Evolutionary conservation across 2,329 filamentous ascomycete species (phyloP).

Genomic region (Keithomyces neogunnii): DNA sequence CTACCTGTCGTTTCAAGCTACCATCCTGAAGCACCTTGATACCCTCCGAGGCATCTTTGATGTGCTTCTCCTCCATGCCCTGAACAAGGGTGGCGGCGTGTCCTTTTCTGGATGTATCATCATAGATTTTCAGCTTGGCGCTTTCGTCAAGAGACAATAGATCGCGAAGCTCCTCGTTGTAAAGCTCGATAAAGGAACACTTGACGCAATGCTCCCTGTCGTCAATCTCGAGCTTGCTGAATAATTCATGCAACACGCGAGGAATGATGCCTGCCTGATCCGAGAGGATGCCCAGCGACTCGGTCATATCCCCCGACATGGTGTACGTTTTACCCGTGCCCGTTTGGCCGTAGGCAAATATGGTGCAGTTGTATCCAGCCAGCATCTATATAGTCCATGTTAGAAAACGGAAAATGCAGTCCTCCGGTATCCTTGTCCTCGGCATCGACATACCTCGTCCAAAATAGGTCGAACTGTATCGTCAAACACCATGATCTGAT

Average conservation of each 20-base stretch:
- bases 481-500: conserved; percentile 90
- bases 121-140: conserved; percentile 88
- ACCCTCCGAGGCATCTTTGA: conserved; percentile 74
- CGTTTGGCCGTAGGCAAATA: conserved; percentile 97
- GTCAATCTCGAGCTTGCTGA: conserved; percentile 72
- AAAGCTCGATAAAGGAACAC: conserved; percentile 96
- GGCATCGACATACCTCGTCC: conserved; percentile 60
- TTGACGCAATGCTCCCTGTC: conserved; percentile 83
- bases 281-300: conserved; percentile 75
- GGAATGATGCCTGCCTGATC: conserved; percentile 95
- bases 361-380: conserved; percentile 92
- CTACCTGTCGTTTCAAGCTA: conserved; percentile 93
- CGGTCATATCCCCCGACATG: conserved; percentile 96
- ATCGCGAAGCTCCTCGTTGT: conserved; percentile 95
- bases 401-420: neutral
- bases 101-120: conserved; percentile 82
- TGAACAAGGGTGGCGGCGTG: conserved; percentile 81
- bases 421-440: neutral
- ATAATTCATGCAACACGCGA: conserved; percentile 77
- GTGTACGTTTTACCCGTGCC: conserved; percentile 98
- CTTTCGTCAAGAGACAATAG: conserved; percentile 74
- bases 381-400: conserved; percentile 57
- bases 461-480: conserved; percentile 90
- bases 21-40: conserved; percentile 84
- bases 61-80: conserved; percentile 95